Evolutionary conservation across 1,139 yeast species (phyloP).

Genomic region (Blastobotrys apis): DNA sequence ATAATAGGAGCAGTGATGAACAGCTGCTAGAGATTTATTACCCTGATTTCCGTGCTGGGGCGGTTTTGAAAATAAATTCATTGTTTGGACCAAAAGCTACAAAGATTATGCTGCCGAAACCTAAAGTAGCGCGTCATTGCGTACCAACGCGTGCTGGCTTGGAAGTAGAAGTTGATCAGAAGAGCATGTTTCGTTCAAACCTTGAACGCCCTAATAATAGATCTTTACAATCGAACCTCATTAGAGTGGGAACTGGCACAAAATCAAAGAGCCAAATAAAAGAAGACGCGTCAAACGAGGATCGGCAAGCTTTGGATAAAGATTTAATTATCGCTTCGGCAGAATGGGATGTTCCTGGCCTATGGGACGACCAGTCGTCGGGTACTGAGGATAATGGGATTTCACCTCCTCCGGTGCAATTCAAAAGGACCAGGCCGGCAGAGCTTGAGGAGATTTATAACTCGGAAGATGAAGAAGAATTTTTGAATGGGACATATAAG

Average conservation of each 20-base stretch:
- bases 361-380: slow-evolving; percentile 3
- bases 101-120: slow-evolving; percentile 49
- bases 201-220: slow-evolving; percentile 13
- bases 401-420: neutral
- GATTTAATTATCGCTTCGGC: slow-evolving; percentile 70
- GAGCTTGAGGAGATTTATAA: slow-evolving; percentile 26
- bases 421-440: neutral
- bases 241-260: slow-evolving; percentile 11
- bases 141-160: slow-evolving; percentile 48
- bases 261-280: neutral
- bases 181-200: slow-evolving; percentile 26
- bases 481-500: slow-evolving; percentile 66
- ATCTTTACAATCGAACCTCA: slow-evolving; percentile 11
- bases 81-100: slow-evolving; percentile 62
- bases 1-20: slow-evolving; percentile 18
- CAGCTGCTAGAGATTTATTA: slow-evolving; percentile 41
- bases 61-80: slow-evolving; percentile 60
- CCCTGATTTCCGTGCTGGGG: slow-evolving; percentile 57
- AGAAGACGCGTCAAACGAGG: neutral
- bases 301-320: slow-evolving; percentile 35
- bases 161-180: slow-evolving; percentile 43
- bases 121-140: slow-evolving; percentile 53
- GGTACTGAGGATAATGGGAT: neutral
- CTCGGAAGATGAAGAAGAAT: slow-evolving; percentile 66
- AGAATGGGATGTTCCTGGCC: slow-evolving; percentile 57